A percentile compares a stretch with the other conserved stretches of the same genome.
Conservation (phyloP, 2,329 filamentous ascomycete genomes). For the Sporothrix pseudoabietina region DNA sequence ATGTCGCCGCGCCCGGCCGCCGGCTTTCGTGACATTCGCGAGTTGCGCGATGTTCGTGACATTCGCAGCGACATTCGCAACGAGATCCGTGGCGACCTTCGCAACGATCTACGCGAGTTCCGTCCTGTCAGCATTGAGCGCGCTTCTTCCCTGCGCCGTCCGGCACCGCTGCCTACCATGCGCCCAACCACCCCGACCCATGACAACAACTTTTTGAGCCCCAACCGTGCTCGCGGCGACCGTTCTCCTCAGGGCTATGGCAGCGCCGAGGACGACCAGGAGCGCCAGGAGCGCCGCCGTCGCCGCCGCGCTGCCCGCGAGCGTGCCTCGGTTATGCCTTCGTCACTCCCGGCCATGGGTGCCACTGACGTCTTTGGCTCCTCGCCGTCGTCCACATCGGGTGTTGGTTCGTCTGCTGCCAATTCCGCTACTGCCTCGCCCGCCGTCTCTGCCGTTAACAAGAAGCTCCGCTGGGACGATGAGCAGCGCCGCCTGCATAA, state of each 20-base stretch:
- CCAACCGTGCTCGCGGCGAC: conserved; percentile 28
- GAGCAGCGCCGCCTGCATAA: conserved; percentile 40
- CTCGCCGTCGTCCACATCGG: conserved; percentile 31
- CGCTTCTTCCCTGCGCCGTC: conserved; percentile 20
- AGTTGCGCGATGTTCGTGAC: neutral
- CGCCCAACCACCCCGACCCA: conserved; percentile 1
- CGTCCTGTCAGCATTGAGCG: conserved; percentile 10
- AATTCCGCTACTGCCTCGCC: conserved; percentile 28
- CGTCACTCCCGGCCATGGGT: conserved; percentile 35
- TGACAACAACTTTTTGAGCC: conserved; percentile 16
- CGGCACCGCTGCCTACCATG: conserved; percentile 2
- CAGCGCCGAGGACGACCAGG: conserved; percentile 35
- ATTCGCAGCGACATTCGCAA: neutral
- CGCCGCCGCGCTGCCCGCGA: conserved; percentile 31
- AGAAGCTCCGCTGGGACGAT: conserved; percentile 41
- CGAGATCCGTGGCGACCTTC: conserved; percentile 2
- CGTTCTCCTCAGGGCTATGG: conserved; percentile 33
- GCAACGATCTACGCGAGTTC: conserved; percentile 7
- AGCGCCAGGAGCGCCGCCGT: conserved; percentile 33
- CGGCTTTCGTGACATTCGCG: conserved; percentile 20
- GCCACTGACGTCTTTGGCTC: conserved; percentile 33
- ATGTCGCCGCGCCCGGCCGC: neutral
- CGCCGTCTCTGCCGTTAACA: conserved; percentile 33
- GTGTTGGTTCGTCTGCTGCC: conserved; percentile 19
- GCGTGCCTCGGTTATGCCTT: conserved; percentile 33